phyloP scores from a whole-genome alignment of 768 basidiomycete genomes.

The Kwoniella heveanensis region DNA sequence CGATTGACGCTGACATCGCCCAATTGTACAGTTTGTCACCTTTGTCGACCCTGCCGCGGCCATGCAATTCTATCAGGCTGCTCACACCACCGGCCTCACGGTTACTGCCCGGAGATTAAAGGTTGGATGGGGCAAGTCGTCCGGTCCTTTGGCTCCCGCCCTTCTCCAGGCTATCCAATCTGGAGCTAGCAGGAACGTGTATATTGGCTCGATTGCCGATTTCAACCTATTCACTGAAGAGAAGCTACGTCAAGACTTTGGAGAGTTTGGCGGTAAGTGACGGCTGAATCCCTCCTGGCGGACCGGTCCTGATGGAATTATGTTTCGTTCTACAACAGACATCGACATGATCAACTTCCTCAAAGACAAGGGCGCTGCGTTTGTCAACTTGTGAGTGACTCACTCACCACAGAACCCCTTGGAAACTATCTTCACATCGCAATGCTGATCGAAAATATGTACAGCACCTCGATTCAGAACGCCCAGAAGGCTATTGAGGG shows the following conservation, averaged over 20 bases:
- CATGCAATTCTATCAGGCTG: conserved; percentile 90
- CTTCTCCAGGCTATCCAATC: conserved; percentile 85
- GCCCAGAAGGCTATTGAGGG: conserved; percentile 94
- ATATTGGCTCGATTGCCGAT: conserved; percentile 93
- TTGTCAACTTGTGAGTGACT: conserved; percentile 54
- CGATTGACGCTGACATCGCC: conserved; percentile 1
- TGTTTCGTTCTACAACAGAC: conserved; percentile 58
- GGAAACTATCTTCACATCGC: no score
- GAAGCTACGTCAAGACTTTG: conserved; percentile 86
- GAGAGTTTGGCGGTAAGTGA: conserved; percentile 72
- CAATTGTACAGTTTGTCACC: conserved; percentile 73
- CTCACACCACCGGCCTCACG: conserved; percentile 82
- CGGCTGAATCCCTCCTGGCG: no score
- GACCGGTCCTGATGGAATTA: no score
- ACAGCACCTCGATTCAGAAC: conserved; percentile 38
- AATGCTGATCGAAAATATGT: neutral
- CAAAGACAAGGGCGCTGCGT: conserved; percentile 89
- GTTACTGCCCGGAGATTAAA: conserved; percentile 92
- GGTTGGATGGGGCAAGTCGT: conserved; percentile 97
- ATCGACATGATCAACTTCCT: conserved; percentile 96
- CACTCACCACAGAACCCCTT: no score
- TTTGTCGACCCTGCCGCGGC: conserved; percentile 93
- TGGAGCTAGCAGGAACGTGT: conserved; percentile 95
- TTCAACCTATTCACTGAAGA: conserved; percentile 90
- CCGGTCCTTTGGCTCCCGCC: conserved; percentile 79